Conservation (phyloP, 106 monocot species). For the Phalaenopsis aphrodite region DNA sequence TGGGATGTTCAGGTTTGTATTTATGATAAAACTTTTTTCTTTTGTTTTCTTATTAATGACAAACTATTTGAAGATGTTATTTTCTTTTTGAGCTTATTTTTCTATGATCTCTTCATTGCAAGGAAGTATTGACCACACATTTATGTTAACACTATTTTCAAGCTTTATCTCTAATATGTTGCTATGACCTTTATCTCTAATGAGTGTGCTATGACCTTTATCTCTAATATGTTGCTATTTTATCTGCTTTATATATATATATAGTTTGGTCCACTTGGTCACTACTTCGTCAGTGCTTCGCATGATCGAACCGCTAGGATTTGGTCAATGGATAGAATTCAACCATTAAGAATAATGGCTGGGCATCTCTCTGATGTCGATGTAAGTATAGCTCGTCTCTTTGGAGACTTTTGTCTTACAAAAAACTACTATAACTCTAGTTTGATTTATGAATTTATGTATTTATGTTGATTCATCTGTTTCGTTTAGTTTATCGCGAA, state of each 20-base stretch:
- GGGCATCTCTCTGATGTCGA: slow-evolving; percentile 99
- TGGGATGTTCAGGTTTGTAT: slow-evolving; percentile 91
- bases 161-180: not conserved
- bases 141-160: not conserved
- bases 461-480: not conserved
- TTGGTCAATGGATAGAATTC: slow-evolving; percentile 97
- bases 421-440: not conserved
- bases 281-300: slow-evolving; percentile 93
- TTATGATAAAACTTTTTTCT: not conserved
- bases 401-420: not conserved
- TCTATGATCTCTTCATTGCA: not conserved
- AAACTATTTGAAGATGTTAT: not conserved
- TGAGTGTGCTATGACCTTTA: too few relatives aligned
- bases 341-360: slow-evolving; percentile 95
- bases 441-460: not conserved
- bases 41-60: not conserved
- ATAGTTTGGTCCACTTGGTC: slow-evolving; percentile 95
- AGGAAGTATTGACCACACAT: not conserved
- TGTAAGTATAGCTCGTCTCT: slow-evolving; percentile 42
- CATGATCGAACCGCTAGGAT: slow-evolving; percentile 98
- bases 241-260: not conserved
- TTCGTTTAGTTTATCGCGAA: not conserved
- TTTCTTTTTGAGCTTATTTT: not conserved
- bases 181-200: not conserved
- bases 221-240: too few relatives aligned